Base-by-base conservation (phyloP, 441 rosid genomes). In the Pelargonium myrrhifolium region DNA sequence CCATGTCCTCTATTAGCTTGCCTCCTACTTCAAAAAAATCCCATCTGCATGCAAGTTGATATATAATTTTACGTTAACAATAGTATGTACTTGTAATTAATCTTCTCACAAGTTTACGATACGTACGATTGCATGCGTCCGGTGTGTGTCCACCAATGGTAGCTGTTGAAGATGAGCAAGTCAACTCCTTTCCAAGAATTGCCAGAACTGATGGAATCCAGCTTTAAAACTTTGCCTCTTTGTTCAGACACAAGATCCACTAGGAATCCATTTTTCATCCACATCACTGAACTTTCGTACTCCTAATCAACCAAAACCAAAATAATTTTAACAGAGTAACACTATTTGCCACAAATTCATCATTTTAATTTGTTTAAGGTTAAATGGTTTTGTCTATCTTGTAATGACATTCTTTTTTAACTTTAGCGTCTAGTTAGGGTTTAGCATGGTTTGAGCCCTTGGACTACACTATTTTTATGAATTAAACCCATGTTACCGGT, bases 31-130 rank as follows among this genome's bases (percentile, higher is more conserved):
- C 81, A 58, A 86, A 80, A 71, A 80, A 82, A 60, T 79, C 67
- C 90, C 88, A 86, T 42, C 88, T 86, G 76, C 77, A n/a, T 35
- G 39, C 39, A 35, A n/a, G n/a, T n/a, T n/a, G n/a, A n/a, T n/a
- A n/a, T n/a, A n/a, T n/a, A n/a, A n/a, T n/a, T n/a, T n/a, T n/a
- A n/a, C n/a, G n/a, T n/a, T n/a, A n/a, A n/a, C n/a, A n/a, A n/a
- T n/a, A n/a, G n/a, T n/a, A n/a, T n/a, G n/a, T n/a, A n/a, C n/a
- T n/a, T n/a, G n/a, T n/a, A n/a, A n/a, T n/a, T n/a, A n/a, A n/a
- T n/a, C n/a, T n/a, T n/a, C n/a, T n/a, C n/a, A n/a, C n/a, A n/a
- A n/a, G n/a, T n/a, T n/a, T n/a, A n/a, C 12, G 9, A 6, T n/a
- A 37, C 24, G 10, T 74, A 82, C 85, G 77, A 73, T 68, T 65